Evolutionary conservation across 192 early-diverging fungal species (phyloP).

Genomic region (Coemansia reversa): DNA sequence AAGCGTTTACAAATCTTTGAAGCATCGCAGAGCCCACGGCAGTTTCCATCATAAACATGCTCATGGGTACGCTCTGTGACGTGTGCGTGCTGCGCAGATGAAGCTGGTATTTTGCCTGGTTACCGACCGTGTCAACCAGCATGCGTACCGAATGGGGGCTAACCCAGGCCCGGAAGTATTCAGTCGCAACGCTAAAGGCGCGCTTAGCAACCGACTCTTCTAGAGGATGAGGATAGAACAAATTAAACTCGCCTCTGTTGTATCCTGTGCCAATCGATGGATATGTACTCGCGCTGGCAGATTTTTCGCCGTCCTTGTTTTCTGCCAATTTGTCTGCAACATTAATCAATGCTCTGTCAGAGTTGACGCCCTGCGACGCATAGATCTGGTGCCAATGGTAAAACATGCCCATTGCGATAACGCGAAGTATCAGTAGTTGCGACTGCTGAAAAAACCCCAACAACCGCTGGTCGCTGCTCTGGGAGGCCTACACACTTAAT

Average conservation of each 20-base stretch:
- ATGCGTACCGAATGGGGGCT: constrained; percentile 45
- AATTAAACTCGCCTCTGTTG: constrained; percentile 39
- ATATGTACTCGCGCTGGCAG: constrained; percentile 22
- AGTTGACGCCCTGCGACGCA: constrained; percentile 40
- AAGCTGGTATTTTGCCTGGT: constrained; percentile 46
- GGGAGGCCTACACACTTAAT: not conserved
- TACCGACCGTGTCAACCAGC: constrained; percentile 42
- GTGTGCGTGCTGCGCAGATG: constrained; percentile 44
- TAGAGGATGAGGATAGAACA: constrained; percentile 44
- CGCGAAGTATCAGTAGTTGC: constrained; percentile 78
- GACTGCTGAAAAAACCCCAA: constrained; percentile 73
- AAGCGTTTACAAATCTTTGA: constrained; percentile 54
- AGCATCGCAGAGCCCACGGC: constrained; percentile 36
- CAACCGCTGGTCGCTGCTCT: constrained; percentile 27
- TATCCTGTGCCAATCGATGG: constrained; percentile 22
- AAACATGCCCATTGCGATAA: constrained; percentile 83
- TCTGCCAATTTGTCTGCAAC: constrained; percentile 12
- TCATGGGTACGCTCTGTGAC: constrained; percentile 45
- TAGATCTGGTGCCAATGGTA: constrained; percentile 78
- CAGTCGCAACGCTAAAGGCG: constrained; percentile 40
- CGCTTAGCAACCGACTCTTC: constrained; percentile 57
- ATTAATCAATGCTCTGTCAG: constrained; percentile 34
- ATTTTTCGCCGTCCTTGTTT: constrained; percentile 24
- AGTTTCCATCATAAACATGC: constrained; percentile 26
- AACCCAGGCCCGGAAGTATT: constrained; percentile 49